A percentile compares a stretch with the other conserved stretches of the same genome.
phyloP scores from a whole-genome alignment of 345 rosid species.

The Boechera divaricarpa region DNA sequence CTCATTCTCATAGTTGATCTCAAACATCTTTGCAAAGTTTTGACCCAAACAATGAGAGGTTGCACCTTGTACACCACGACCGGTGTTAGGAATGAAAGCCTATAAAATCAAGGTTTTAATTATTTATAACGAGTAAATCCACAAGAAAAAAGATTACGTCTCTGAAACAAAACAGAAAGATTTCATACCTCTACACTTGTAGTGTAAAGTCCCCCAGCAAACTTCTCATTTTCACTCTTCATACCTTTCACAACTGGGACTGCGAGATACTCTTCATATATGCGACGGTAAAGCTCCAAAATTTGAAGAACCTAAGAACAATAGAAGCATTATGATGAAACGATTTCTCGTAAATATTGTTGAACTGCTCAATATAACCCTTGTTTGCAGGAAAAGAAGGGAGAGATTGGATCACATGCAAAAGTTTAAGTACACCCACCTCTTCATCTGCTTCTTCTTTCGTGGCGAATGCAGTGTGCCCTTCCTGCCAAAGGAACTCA shows the following conservation, averaged over 20 bases:
- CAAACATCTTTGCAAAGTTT: conserved; percentile 97
- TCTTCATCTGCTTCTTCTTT: conserved; percentile 85
- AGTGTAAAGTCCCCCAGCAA: conserved; percentile 98
- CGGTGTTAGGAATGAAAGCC: conserved; percentile 98
- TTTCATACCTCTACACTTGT: conserved; percentile 83
- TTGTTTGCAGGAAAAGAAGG: neutral
- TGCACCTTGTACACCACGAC: conserved; percentile 98
- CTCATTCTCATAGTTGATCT: conserved; percentile 87
- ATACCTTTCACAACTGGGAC: conserved; percentile 90
- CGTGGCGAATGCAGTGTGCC: conserved; percentile 95
- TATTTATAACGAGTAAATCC: conserved; percentile 2
- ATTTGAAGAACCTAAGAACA: conserved; percentile 53
- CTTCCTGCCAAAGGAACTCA: conserved; percentile 99
- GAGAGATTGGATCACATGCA: conserved; percentile 19
- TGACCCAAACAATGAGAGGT: conserved; percentile 98
- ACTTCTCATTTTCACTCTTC: conserved; percentile 97
- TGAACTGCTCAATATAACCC: conserved; percentile 11
- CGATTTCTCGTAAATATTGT: neutral
- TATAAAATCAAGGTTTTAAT: conserved; percentile 35
- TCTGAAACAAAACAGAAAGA: neutral
- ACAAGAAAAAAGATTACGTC: neutral
- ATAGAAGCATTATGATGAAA: conserved; percentile 5
- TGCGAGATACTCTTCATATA: conserved; percentile 92
- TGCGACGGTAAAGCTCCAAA: conserved; percentile 84
- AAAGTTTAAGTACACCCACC: conserved; percentile 52